Conservation (phyloP, 2,329 filamentous ascomycete species). For the Xenosphaeropsis pyriputrescens region DNA sequence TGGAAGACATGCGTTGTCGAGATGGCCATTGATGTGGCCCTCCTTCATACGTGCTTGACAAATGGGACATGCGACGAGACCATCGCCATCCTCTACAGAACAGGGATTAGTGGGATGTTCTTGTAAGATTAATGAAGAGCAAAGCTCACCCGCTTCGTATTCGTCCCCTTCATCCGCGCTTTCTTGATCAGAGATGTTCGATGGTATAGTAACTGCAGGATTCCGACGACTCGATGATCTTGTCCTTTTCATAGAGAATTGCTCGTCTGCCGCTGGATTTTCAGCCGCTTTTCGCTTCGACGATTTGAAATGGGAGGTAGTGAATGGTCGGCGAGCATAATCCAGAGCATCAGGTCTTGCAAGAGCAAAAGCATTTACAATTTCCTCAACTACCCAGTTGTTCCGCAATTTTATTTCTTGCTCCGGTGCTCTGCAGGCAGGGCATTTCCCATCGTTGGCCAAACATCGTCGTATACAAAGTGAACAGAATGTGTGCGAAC, state of each 20-base stretch:
- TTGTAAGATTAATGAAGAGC: neutral
- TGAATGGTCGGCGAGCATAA: conserved; percentile 40
- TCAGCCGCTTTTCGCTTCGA: conserved; percentile 37
- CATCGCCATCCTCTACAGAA: conserved; percentile 19
- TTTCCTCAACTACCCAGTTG: conserved; percentile 75
- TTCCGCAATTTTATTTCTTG: conserved; percentile 75
- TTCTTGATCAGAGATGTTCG: no score
- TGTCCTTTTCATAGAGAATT: conserved; percentile 26
- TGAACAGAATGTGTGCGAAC: conserved; percentile 93
- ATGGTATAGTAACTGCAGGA: conserved; percentile 17
- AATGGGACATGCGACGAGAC: conserved; percentile 70
- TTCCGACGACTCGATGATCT: conserved; percentile 33
- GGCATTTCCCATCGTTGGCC: conserved; percentile 73
- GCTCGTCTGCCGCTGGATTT: no score
- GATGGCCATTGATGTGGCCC: conserved; percentile 61
- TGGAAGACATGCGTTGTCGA: conserved; percentile 33
- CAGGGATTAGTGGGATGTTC: neutral
- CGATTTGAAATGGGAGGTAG: conserved; percentile 10
- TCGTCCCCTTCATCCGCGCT: conserved; percentile 7
- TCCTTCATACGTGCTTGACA: conserved; percentile 71
- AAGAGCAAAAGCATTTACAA: conserved; percentile 63
- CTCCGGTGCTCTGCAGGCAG: conserved; percentile 62
- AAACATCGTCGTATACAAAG: conserved; percentile 84
- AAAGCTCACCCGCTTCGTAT: conserved; percentile 6
- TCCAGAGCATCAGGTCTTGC: conserved; percentile 47